Percentiles rank a stretch among this genome's conserved stretches.
Evolutionary conservation across 192 early-diverging fungal species (phyloP).

Genomic region (Coemansia erecta): DNA sequence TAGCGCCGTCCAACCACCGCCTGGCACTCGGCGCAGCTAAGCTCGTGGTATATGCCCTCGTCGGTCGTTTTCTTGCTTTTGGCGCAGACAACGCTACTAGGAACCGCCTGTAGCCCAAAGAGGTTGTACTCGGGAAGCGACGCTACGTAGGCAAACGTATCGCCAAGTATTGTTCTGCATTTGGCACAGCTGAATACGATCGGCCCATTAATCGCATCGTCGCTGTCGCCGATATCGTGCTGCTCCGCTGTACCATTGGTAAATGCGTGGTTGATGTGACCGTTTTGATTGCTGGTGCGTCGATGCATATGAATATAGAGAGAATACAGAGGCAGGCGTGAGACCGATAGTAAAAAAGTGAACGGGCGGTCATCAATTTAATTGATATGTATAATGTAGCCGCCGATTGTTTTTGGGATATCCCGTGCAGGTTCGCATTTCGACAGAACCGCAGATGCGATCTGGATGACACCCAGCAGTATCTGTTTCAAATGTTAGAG

Average conservation of each 20-base stretch:
- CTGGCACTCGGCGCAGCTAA: conserved; percentile 40
- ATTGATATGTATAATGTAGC: too few species aligned
- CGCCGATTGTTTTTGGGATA: too few species aligned
- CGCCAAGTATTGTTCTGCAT: conserved; percentile 49
- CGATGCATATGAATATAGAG: background rate
- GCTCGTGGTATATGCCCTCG: conserved; percentile 38
- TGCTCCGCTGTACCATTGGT: background rate
- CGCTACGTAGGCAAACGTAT: conserved; percentile 47
- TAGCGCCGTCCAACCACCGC: conserved; percentile 29
- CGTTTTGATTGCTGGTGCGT: conserved; percentile 11
- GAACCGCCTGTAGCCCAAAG: conserved; percentile 39
- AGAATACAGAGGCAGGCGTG: too few species aligned
- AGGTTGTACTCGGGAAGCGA: conserved; percentile 42
- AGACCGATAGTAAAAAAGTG: too few species aligned
- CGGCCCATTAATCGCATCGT: conserved; percentile 41
- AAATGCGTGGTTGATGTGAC: background rate
- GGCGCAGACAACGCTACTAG: conserved; percentile 25
- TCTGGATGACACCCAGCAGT: too few species aligned
- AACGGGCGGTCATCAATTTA: too few species aligned
- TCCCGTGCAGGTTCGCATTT: too few species aligned
- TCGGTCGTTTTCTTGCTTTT: conserved; percentile 32
- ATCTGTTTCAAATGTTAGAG: too few species aligned
- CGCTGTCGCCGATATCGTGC: conserved; percentile 8
- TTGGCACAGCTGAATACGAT: conserved; percentile 49
- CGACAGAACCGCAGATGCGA: too few species aligned